phyloP scores from a whole-genome alignment of 345 rosid genomes.

The Toxicodendron radicans region DNA sequence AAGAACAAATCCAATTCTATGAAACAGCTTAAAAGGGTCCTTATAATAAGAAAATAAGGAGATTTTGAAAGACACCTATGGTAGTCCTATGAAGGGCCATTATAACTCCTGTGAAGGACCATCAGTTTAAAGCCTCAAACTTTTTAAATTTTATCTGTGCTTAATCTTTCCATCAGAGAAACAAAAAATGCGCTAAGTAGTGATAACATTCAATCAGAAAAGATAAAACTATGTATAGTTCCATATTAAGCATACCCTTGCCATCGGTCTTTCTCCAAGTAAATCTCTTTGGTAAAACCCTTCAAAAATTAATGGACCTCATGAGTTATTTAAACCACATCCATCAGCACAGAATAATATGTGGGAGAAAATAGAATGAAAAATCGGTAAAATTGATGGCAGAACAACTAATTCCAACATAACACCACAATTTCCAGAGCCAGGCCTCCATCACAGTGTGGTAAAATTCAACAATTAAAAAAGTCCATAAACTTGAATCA shows the following conservation, averaged over 20 bases:
- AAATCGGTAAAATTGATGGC: not conserved
- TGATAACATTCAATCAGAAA: not conserved
- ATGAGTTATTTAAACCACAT: conserved; percentile 2
- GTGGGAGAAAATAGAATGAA: not conserved
- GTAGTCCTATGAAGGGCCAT: not conserved
- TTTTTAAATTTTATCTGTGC: not conserved
- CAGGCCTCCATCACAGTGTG: not conserved
- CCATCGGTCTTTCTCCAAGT: conserved; percentile 97
- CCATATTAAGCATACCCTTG: conserved; percentile 68
- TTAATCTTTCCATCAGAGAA: not conserved
- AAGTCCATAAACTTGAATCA: not conserved
- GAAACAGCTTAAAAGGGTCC: not conserved
- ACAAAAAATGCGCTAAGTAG: not conserved
- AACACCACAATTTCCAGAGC: not conserved
- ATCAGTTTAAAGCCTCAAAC: not conserved
- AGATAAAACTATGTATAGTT: not conserved
- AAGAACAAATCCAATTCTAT: not conserved
- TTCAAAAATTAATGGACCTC: conserved; percentile 29
- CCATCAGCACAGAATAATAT: conserved; percentile 1
- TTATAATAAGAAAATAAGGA: not conserved
- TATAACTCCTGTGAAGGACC: not conserved
- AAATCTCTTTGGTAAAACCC: conserved; percentile 99
- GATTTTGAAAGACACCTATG: not conserved
- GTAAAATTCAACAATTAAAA: not conserved
- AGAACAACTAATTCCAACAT: not conserved